Percentiles rank a stretch among this genome's conserved stretches.
Evolutionary conservation across 352 stramenopile genomes (phyloP).

Genomic region (Pythium aristosporum): DNA sequence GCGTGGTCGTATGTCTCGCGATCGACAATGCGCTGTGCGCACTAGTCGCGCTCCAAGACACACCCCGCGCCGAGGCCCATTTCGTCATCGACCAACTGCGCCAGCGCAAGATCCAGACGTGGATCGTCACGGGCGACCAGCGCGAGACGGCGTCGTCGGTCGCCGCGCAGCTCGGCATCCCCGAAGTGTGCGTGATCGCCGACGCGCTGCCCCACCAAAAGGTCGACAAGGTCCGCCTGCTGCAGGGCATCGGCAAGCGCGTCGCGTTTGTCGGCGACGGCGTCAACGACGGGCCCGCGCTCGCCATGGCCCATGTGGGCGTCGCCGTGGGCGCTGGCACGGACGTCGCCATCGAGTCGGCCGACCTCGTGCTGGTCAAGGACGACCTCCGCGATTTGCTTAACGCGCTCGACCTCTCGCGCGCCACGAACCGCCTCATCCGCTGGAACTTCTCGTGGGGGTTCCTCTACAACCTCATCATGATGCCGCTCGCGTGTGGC

Average conservation of each 20-base stretch:
- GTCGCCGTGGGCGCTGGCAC: slow-evolving; percentile 65
- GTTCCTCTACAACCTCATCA: slow-evolving; percentile 70
- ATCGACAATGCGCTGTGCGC: slow-evolving; percentile 53
- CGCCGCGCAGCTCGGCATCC: slow-evolving; percentile 48
- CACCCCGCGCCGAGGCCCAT: slow-evolving; percentile 46
- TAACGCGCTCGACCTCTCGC: slow-evolving; percentile 61
- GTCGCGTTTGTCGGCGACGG: slow-evolving; percentile 78
- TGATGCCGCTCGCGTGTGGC: slow-evolving; percentile 75
- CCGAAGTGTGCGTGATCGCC: slow-evolving; percentile 52
- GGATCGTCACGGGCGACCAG: slow-evolving; percentile 80
- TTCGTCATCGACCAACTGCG: slow-evolving; percentile 56
- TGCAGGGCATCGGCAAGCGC: slow-evolving; percentile 67
- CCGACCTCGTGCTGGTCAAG: slow-evolving; percentile 75
- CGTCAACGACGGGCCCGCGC: slow-evolving; percentile 66
- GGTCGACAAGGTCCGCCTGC: slow-evolving; percentile 66
- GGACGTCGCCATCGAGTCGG: slow-evolving; percentile 68
- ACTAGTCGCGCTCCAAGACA: slow-evolving; percentile 55
- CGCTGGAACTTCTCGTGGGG: slow-evolving; percentile 76
- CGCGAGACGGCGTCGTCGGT: slow-evolving; percentile 54
- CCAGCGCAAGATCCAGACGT: slow-evolving; percentile 55
- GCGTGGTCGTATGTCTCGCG: slow-evolving; percentile 57
- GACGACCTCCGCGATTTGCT: slow-evolving; percentile 66
- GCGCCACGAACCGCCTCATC: slow-evolving; percentile 64
- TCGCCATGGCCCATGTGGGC: slow-evolving; percentile 70
- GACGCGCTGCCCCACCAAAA: slow-evolving; percentile 77